phyloP scores from a whole-genome alignment of 2,329 filamentous ascomycete species.

The Arachnomyces sp. region DNA sequence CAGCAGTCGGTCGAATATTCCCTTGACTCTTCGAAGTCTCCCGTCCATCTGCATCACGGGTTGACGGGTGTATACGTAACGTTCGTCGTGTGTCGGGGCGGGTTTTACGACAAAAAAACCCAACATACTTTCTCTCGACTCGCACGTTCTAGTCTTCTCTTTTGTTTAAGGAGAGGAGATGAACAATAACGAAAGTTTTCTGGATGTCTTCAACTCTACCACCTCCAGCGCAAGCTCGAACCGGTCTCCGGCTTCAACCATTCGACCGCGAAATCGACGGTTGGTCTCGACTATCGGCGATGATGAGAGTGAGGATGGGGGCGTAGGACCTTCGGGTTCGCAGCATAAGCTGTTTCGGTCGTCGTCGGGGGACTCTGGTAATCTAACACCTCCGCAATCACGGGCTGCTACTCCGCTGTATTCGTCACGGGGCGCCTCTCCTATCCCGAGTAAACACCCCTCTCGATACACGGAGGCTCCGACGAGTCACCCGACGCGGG shows the following conservation, averaged over 20 bases:
- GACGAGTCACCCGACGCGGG: constrained; percentile 12
- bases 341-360: too few species aligned
- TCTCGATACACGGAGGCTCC: constrained; percentile 23
- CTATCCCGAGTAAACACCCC: constrained; percentile 30
- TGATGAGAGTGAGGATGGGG: constrained; percentile 23
- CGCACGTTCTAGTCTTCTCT: too few species aligned
- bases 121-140: too few species aligned
- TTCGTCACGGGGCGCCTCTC: constrained; percentile 31
- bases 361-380: background rate
- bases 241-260: constrained; percentile 24
- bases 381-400: constrained; percentile 7
- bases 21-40: too few species aligned
- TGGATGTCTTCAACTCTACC: constrained; percentile 29
- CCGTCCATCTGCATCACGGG: too few species aligned
- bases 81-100: too few species aligned
- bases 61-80: too few species aligned
- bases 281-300: constrained; percentile 35
- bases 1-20: too few species aligned
- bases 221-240: constrained; percentile 22
- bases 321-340: constrained; percentile 5
- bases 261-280: constrained; percentile 37
- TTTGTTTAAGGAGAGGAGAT: constrained; percentile 27
- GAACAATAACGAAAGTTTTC: constrained; percentile 32
- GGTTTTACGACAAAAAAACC: too few species aligned
- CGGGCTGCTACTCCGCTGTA: constrained; percentile 19